Base-by-base conservation (phyloP, 108 stramenopile species). In the Phaeodactylum tricornutum region DNA sequence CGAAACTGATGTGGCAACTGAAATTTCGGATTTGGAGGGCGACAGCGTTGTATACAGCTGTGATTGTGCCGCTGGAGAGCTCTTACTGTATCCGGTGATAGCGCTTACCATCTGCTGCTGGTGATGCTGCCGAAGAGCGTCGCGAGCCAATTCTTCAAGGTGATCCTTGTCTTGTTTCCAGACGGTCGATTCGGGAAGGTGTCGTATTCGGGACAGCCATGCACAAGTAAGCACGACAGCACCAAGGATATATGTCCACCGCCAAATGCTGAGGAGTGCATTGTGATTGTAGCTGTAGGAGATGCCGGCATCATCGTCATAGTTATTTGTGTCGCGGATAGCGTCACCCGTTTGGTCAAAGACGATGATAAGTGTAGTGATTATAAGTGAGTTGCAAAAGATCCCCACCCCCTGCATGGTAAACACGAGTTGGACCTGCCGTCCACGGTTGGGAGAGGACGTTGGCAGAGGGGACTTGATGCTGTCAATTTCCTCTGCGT, bases 331-430 rank as follows among this genome's bases (percentile, higher is more conserved):
- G n/a, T n/a, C n/a, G n/a, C n/a, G n/a, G n/a, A n/a, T n/a, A n/a
- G n/a, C n/a, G n/a, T 11, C 57, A 27, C 42, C n/a, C n/a, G 32
- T 28, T 29, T 33, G 26, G 34, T 27, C 40, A 33, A 44, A 60
- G 59, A 69, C 26, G 51, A 62, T 17, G 11, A 79, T 35, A 19
- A 86, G 51, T 52, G 66, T 47, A 2, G 64, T 64, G 28, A 81
- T 45, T 9, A 62, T 49, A n/a, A 79, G 14, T 1, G 72, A 60
- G 30, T 86, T 76, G 34, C 48, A 66, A 47, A 77, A 76, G 12
- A 86, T 81, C 1, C 84, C 84, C 40, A 79, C 19, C 2, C 84
- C 84, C 56, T 86, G 84, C 75, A 77, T 81, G 23, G 65, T 47
- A 52, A 86, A 86, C 1, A 81, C 77, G 15, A 79, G 39, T 22